These are phyloP conservation scores for Serendipita sp. DNA, from an alignment of 768 basidiomycete species.

Conservation along the genomic window DNA sequence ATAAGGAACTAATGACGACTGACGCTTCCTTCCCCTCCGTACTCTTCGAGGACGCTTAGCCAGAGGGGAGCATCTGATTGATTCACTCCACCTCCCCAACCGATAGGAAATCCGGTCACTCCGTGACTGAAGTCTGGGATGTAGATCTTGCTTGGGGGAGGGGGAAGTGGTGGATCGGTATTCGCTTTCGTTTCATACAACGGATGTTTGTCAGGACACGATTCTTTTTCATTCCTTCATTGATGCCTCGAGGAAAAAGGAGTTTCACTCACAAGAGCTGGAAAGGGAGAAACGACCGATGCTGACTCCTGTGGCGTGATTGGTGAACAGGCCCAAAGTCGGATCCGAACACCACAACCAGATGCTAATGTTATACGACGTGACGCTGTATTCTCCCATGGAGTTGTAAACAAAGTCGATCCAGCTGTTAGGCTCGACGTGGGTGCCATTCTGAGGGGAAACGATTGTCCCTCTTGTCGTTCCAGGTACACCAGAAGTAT, in stretches of 20 bases:
- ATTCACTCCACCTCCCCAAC: not conserved
- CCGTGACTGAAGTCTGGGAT: slow-evolving; percentile 1
- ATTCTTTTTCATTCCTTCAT: not conserved
- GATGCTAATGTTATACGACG: slow-evolving; percentile 28
- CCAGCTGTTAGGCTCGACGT: slow-evolving; percentile 24
- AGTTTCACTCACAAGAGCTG: not conserved
- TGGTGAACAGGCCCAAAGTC: slow-evolving; percentile 15
- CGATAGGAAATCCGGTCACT: not conserved
- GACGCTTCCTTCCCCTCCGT: not conserved
- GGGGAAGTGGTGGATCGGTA: not conserved
- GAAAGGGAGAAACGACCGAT: slow-evolving; percentile 26
- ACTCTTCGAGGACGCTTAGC: not conserved
- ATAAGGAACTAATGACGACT: not conserved
- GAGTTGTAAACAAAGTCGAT: slow-evolving; percentile 28
- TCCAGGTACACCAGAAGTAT: too few species aligned
- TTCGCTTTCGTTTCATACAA: not conserved
- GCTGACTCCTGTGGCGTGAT: slow-evolving; percentile 25
- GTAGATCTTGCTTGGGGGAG: not conserved
- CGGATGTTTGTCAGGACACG: too few species aligned
- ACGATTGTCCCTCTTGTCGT: slow-evolving; percentile 16
- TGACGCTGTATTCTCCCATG: slow-evolving; percentile 28
- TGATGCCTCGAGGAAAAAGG: not conserved
- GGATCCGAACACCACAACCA: slow-evolving; percentile 23
- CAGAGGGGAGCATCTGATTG: not conserved
- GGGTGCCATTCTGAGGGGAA: slow-evolving; percentile 20